Evolutionary conservation across 306 rosid species (phyloP).

Genomic region (Aeschynomene evenia): DNA sequence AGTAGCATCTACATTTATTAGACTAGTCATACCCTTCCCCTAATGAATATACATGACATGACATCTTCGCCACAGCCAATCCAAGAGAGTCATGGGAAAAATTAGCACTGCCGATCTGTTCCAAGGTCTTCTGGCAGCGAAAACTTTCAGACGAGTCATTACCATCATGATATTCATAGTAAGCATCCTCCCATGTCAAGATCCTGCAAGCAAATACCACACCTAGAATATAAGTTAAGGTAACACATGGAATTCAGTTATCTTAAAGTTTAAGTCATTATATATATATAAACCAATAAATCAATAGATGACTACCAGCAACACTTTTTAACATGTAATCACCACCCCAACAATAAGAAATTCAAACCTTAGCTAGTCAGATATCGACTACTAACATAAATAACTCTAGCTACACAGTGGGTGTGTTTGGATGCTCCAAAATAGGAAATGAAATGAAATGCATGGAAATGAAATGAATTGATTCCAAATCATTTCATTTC

Average conservation of each 20-base stretch:
- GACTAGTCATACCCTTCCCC: constrained; percentile 87
- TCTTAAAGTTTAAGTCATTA: not conserved
- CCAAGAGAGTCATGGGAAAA: constrained; percentile 68
- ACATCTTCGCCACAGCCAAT: constrained; percentile 88
- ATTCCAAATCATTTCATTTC: no score
- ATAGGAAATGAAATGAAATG: no score
- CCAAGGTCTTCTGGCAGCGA: constrained; percentile 49
- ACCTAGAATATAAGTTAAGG: not conserved
- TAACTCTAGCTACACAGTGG: not conserved
- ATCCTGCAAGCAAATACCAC: constrained; percentile 61
- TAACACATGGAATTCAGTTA: not conserved
- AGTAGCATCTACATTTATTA: constrained; percentile 8
- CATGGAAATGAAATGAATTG: no score
- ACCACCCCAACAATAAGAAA: not conserved
- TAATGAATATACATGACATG: constrained; percentile 77
- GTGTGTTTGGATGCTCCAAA: no score
- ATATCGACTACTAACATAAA: not conserved
- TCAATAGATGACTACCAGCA: not conserved
- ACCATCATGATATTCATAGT: constrained; percentile 64
- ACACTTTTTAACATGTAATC: not conserved
- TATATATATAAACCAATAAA: not conserved
- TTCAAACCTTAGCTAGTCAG: not conserved
- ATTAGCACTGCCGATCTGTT: constrained; percentile 48
- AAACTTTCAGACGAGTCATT: constrained; percentile 45
- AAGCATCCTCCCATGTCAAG: constrained; percentile 92